phyloP scores from a whole-genome alignment of 2,329 filamentous ascomycete species.

The Apiospora aurea region DNA sequence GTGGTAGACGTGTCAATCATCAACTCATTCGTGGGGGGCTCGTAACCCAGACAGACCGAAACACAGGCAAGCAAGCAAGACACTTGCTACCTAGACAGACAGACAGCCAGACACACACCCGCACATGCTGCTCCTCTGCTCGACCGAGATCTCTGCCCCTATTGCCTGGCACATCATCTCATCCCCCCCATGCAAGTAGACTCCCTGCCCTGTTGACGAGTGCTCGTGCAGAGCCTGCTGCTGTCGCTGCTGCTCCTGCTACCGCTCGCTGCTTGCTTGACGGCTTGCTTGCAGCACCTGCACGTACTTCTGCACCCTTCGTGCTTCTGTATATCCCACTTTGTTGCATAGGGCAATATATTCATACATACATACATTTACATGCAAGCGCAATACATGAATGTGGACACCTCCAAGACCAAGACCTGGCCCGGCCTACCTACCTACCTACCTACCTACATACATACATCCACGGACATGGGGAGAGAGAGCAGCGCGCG shows the following conservation, averaged over 20 bases:
- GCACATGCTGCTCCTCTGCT: not conserved
- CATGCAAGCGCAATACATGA: conserved; percentile 13
- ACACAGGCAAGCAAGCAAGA: conserved; percentile 7
- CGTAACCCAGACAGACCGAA: conserved; percentile 8
- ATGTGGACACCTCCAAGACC: not conserved
- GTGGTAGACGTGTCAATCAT: conserved; percentile 18
- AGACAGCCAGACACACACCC: not conserved
- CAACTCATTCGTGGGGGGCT: conserved; percentile 3
- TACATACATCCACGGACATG: not conserved
- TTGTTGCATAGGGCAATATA: not conserved
- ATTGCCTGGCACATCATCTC: not conserved
- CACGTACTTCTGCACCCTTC: conserved; percentile 16
- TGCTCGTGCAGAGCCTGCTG: conserved; percentile 1
- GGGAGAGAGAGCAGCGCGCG: not conserved
- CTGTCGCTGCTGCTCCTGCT: not conserved
- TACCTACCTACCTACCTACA: not conserved
- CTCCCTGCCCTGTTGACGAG: not conserved
- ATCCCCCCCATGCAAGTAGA: not conserved
- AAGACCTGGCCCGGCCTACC: not conserved
- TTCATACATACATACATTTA: not conserved
- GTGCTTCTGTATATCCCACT: conserved; percentile 21
- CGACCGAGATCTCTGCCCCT: not conserved
- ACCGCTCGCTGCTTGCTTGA: not conserved
- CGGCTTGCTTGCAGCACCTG: conserved; percentile 7
- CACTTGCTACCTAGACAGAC: not conserved